Percentiles rank a stretch among this genome's conserved stretches.
Conservation (phyloP, 2,329 filamentous ascomycete genomes). For the Hypomyces rosellus region DNA sequence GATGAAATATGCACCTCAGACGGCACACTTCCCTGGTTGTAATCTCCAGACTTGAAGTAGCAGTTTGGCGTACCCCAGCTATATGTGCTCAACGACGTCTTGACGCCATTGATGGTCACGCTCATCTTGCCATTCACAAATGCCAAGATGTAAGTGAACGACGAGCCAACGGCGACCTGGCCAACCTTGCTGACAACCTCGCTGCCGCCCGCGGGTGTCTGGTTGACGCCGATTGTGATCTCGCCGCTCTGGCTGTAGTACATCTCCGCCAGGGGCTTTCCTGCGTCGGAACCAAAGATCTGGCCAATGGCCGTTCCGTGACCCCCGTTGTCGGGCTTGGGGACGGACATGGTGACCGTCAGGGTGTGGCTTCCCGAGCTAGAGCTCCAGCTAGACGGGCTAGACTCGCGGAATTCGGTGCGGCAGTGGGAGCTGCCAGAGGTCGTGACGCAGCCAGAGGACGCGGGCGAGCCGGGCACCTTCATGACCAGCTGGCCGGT, state of each 20-base stretch:
- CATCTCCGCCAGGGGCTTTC: conserved; percentile 34
- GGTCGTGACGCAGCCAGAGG: conserved; percentile 32
- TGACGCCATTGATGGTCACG: conserved; percentile 24
- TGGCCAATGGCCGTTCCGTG: conserved; percentile 28
- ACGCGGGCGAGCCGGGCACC: conserved; percentile 29
- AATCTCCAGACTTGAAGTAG: conserved; percentile 35
- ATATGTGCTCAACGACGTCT: conserved; percentile 22
- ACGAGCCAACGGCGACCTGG: conserved; percentile 27
- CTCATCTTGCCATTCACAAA: conserved; percentile 30
- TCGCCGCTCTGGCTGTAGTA: conserved; percentile 30
- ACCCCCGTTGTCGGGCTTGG: conserved; percentile 29
- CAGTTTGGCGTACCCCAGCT: conserved; percentile 23
- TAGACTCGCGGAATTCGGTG: conserved; percentile 34
- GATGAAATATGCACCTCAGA: conserved; percentile 22
- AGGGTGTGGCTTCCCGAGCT: conserved; percentile 14
- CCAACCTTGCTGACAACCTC: conserved; percentile 27
- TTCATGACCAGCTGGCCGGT: conserved; percentile 32
- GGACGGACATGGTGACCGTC: conserved; percentile 20
- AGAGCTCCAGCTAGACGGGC: conserved; percentile 28
- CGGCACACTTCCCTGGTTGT: conserved; percentile 26
- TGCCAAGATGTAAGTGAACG: conserved; percentile 32
- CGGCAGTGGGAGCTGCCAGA: conserved; percentile 35
- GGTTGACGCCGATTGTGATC: conserved; percentile 30
- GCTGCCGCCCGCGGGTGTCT: conserved; percentile 25
- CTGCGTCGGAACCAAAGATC: conserved; percentile 31